Conservation (phyloP, 139 green algal species). For the Eudorina sp. region DNA sequence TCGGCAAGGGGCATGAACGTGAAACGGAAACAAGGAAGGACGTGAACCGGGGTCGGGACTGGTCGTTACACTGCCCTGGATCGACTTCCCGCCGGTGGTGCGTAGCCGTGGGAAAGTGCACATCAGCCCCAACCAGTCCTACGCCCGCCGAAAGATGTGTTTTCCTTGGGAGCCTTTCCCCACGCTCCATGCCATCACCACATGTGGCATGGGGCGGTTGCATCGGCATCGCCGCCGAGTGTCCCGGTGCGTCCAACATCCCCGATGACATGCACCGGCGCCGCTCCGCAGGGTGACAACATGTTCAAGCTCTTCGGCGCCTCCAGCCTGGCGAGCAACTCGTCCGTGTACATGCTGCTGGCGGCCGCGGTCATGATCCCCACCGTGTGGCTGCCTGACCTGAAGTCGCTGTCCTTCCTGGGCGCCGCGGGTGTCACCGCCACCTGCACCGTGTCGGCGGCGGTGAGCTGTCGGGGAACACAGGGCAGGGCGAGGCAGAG, state of each 20-base stretch:
- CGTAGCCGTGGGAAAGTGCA: too few relatives aligned
- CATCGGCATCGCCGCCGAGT: too few relatives aligned
- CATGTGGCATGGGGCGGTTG: too few relatives aligned
- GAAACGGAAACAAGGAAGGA: neutral
- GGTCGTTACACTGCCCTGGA: too few relatives aligned
- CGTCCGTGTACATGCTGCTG: slow-evolving; percentile 58
- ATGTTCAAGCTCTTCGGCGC: slow-evolving; percentile 65
- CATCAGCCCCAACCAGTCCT: too few relatives aligned
- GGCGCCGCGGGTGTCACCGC: slow-evolving; percentile 69
- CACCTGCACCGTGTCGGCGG: slow-evolving; percentile 60
- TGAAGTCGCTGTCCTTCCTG: slow-evolving; percentile 76
- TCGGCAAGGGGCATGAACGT: too few relatives aligned
- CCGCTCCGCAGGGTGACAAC: slow-evolving; percentile 61
- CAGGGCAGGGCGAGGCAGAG: neutral
- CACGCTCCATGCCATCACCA: too few relatives aligned
- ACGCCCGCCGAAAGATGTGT: too few relatives aligned
- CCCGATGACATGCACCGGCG: too few relatives aligned
- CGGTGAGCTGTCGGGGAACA: slow-evolving; percentile 55
- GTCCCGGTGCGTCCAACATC: too few relatives aligned
- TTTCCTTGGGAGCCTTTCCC: too few relatives aligned
- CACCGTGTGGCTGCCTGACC: slow-evolving; percentile 83
- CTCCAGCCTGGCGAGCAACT: slow-evolving; percentile 24
- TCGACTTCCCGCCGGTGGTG: too few relatives aligned
- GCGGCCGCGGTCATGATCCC: slow-evolving; percentile 75
- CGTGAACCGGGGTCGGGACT: neutral